phyloP scores from a whole-genome alignment of 108 stramenopile species.

The Fistulifera solaris region DNA sequence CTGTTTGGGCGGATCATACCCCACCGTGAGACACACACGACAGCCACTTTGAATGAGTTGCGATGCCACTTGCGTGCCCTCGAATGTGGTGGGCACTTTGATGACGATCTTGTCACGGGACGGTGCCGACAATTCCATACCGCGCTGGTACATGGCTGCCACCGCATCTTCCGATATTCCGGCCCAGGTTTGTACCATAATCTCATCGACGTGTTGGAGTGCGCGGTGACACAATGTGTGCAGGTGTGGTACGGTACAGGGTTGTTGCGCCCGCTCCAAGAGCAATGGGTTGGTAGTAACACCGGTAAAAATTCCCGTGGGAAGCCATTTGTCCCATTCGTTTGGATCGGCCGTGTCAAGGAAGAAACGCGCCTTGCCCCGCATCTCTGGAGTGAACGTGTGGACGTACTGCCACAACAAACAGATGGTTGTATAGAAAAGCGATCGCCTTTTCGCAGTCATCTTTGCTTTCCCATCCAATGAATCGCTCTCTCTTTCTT shows the following conservation, averaged over 20 bases:
- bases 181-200: constrained; percentile 73
- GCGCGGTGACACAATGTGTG: constrained; percentile 32
- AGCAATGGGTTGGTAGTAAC: constrained; percentile 62
- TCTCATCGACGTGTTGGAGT: constrained; percentile 36
- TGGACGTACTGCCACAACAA: no score
- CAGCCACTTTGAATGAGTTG: constrained; percentile 34
- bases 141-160: constrained; percentile 25
- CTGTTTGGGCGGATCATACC: constrained; percentile 40
- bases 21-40: constrained; percentile 63
- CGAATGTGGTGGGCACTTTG: constrained; percentile 50
- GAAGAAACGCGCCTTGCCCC: constrained; percentile 45
- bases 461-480: no score
- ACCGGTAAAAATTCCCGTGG: constrained; percentile 55
- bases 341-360: constrained; percentile 48
- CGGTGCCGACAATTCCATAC: constrained; percentile 40
- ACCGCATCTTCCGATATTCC: constrained; percentile 24
- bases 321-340: constrained; percentile 48
- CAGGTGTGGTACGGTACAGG: constrained; percentile 40
- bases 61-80: constrained; percentile 44
- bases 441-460: no score
- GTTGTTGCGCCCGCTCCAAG: constrained; percentile 36
- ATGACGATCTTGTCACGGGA: constrained; percentile 50
- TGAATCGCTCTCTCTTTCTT: no score
- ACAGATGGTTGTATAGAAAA: no score
- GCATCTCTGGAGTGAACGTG: constrained; percentile 5